Conservation (phyloP, 306 rosid species). For the Dryas alaskensis region DNA sequence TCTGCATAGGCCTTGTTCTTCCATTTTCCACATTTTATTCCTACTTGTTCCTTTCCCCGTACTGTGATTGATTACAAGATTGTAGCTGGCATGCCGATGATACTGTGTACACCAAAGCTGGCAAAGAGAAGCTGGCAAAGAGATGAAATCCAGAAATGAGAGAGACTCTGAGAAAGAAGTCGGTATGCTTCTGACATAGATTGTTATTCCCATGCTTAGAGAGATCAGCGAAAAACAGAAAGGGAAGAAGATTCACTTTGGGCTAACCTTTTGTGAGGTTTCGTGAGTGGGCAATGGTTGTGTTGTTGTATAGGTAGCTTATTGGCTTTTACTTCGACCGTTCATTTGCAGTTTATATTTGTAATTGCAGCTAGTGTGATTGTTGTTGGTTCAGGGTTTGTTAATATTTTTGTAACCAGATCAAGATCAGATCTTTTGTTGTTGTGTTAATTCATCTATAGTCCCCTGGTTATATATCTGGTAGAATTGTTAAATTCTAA, state of each 20-base stretch:
- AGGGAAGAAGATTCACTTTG: constrained; percentile 61
- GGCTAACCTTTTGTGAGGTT: constrained; percentile 76
- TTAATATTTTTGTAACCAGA: constrained; percentile 76
- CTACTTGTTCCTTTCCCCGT: constrained; percentile 22
- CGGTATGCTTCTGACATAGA: constrained; percentile 82
- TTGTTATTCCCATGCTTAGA: constrained; percentile 64
- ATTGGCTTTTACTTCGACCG: constrained; percentile 30
- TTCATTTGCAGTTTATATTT: constrained; percentile 57
- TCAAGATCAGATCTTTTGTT: constrained; percentile 54
- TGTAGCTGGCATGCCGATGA: constrained; percentile 63
- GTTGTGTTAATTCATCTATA: constrained; percentile 50
- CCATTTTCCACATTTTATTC: constrained; percentile 26
- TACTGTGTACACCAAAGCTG: constrained; percentile 37
- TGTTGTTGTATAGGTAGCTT: constrained; percentile 87
- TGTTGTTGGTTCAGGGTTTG: constrained; percentile 73
- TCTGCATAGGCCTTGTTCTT: constrained; percentile 39
- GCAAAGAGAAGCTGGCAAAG: constrained; percentile 43
- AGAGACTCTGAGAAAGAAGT: constrained; percentile 38
- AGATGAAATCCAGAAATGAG: constrained; percentile 24
- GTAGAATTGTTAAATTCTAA: not conserved
- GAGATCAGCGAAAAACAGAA: constrained; percentile 50
- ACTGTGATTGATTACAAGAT: constrained; percentile 54
- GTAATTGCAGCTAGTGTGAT: constrained; percentile 83
- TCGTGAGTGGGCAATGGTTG: constrained; percentile 60
- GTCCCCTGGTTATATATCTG: constrained; percentile 28